phyloP scores from a whole-genome alignment of 495 filamentous ascomycete species.

The Amphirosellinia nigrospora region DNA sequence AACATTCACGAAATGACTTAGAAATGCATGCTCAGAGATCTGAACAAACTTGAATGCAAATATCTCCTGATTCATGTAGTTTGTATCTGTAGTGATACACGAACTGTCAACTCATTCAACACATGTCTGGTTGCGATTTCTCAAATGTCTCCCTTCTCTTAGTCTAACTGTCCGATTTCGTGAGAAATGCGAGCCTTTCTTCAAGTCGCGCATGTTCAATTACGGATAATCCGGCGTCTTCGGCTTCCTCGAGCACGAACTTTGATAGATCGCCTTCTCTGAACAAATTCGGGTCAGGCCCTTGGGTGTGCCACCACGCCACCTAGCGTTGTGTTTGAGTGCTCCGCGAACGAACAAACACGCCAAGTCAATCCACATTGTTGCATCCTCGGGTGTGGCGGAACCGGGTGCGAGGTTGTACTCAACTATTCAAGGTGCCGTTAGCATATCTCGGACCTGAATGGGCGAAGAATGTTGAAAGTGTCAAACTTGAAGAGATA shows the following conservation, averaged over 20 bases:
- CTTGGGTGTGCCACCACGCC: not conserved
- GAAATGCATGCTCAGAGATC: too few species aligned
- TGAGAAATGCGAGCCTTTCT: not conserved
- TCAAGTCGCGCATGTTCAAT: not conserved
- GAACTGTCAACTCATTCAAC: too few species aligned
- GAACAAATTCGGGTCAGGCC: not conserved
- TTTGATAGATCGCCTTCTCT: not conserved
- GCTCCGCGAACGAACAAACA: constrained; percentile 3
- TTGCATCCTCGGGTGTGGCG: not conserved
- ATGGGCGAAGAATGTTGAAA: not conserved
- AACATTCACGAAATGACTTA: too few species aligned
- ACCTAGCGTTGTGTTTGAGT: not conserved
- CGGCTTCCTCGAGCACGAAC: not conserved
- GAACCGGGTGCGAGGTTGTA: not conserved
- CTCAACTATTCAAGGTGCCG: not conserved
- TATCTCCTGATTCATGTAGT: too few species aligned
- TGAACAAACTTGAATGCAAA: too few species aligned
- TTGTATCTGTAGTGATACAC: too few species aligned
- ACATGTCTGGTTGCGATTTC: too few species aligned
- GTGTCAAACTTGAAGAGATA: too few species aligned
- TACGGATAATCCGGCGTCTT: not conserved
- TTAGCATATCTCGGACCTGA: not conserved
- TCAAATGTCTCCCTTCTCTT: too few species aligned
- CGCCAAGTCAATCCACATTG: not conserved
- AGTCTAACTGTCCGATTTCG: not conserved